Evolutionary conservation across 139 green algal genomes (phyloP).

Genomic region (Chloropicon primus): DNA sequence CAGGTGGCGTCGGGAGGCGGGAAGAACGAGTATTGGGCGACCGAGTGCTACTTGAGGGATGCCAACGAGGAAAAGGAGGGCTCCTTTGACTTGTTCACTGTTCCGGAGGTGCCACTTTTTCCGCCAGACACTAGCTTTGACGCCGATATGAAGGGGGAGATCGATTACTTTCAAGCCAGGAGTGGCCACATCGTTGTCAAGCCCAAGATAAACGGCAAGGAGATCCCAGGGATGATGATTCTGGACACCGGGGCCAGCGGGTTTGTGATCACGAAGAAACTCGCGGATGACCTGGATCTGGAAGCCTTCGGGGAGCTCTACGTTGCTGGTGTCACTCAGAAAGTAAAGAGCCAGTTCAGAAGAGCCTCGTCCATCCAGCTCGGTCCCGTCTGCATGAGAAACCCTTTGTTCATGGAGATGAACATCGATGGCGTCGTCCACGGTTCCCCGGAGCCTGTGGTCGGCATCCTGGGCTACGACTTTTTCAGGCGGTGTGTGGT

Average conservation of each 20-base stretch:
- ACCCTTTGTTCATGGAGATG: constrained; percentile 27
- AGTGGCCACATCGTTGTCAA: constrained; percentile 29
- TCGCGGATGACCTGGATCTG: constrained; percentile 18
- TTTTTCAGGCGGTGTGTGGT: constrained; percentile 30
- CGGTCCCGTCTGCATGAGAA: constrained; percentile 7
- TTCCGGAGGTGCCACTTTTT: not conserved
- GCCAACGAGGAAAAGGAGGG: not conserved
- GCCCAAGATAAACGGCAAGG: constrained; percentile 18
- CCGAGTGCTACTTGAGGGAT: not conserved
- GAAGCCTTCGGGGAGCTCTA: constrained; percentile 17
- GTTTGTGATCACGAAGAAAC: constrained; percentile 23
- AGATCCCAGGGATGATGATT: constrained; percentile 19
- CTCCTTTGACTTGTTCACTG: not conserved
- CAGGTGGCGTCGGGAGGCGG: constrained; percentile 1
- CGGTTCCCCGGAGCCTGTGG: constrained; percentile 27
- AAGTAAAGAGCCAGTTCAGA: constrained; percentile 17
- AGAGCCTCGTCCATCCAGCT: constrained; percentile 12
- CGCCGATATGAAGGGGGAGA: not conserved
- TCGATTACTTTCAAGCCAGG: constrained; percentile 15
- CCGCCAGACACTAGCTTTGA: not conserved
- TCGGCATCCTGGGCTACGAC: constrained; percentile 42
- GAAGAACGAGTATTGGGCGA: not conserved
- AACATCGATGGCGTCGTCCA: constrained; percentile 21
- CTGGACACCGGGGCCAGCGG: constrained; percentile 26
- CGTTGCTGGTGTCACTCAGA: constrained; percentile 14